Evolutionary conservation across 2,329 filamentous ascomycete species (phyloP).

Genomic region (Clarireedia monteithiana): DNA sequence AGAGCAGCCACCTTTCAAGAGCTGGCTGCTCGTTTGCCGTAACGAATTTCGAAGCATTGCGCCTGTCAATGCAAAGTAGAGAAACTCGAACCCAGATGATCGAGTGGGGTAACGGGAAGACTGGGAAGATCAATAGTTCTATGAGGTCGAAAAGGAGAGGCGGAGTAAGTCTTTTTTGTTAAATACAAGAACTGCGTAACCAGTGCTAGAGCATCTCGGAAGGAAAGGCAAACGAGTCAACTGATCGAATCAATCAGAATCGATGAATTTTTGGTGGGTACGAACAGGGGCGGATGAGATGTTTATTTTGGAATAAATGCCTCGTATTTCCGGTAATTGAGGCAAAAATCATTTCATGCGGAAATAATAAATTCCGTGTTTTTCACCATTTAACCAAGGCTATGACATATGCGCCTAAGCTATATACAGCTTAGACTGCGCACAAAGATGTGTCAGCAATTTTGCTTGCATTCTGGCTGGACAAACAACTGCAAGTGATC

Average conservation of each 20-base stretch:
- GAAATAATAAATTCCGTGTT: slow-evolving; percentile 5
- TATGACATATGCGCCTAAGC: background rate
- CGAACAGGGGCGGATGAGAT: background rate
- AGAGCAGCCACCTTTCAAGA: slow-evolving; percentile 47
- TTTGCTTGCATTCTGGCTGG: background rate
- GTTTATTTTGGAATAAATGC: background rate
- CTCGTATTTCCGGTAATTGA: background rate
- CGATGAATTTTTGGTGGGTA: background rate
- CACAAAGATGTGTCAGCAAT: background rate
- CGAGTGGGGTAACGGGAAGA: background rate
- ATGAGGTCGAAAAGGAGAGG: slow-evolving; percentile 33
- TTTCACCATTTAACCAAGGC: background rate
- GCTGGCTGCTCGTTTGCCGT: slow-evolving; percentile 56
- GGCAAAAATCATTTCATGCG: background rate
- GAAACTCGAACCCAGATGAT: background rate
- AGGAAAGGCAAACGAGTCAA: slow-evolving; percentile 8
- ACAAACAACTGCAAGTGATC: background rate
- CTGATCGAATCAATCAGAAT: slow-evolving; percentile 9
- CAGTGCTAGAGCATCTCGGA: background rate
- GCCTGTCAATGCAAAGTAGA: slow-evolving; percentile 32
- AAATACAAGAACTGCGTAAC: slow-evolving; percentile 6
- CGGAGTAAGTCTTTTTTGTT: slow-evolving; percentile 39
- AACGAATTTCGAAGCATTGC: slow-evolving; percentile 68
- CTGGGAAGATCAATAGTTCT: background rate
- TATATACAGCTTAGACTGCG: background rate